phyloP scores from a whole-genome alignment of 2,329 filamentous ascomycete species.

The Tolypocladium inflatum region DNA sequence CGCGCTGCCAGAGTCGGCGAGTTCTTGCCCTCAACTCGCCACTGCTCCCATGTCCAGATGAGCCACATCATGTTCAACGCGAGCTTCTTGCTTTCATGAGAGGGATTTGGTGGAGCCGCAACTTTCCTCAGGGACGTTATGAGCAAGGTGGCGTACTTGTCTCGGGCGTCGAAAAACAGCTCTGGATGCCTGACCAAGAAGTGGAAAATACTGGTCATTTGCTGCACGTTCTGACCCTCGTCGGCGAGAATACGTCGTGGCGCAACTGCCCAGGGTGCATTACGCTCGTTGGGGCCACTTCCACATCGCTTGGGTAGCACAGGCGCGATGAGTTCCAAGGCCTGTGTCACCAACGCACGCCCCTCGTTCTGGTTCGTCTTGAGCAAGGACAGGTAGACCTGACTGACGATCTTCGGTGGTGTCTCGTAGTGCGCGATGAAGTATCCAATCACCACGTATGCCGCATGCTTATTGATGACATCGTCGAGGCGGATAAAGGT shows the following conservation, averaged over 20 bases:
- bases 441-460: conserved; percentile 93
- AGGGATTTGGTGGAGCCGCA: conserved; percentile 71
- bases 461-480: conserved; percentile 97
- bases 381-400: conserved; percentile 86
- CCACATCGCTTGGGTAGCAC: conserved; percentile 82
- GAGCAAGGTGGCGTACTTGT: conserved; percentile 83
- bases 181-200: conserved; percentile 89
- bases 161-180: conserved; percentile 88
- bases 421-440: conserved; percentile 98
- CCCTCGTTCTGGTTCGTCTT: conserved; percentile 95
- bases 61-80: conserved; percentile 84
- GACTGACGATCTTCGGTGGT: conserved; percentile 87
- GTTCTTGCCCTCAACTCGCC: conserved; percentile 56
- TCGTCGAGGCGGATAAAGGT: conserved; percentile 98
- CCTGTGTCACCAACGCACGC: conserved; percentile 83
- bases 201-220: conserved; percentile 95
- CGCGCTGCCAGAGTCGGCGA: conserved; percentile 14
- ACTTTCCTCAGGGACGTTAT: conserved; percentile 86
- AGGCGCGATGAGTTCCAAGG: conserved; percentile 88
- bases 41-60: conserved; percentile 88
- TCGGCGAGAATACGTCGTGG: conserved; percentile 87
- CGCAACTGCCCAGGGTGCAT: conserved; percentile 80
- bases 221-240: conserved; percentile 88
- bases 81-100: conserved; percentile 84
- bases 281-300: conserved; percentile 56